Evolutionary conservation across 306 rosid species (phyloP), one percentile per base, ranked within the genome.

Genomic region (Casuarina cunninghamiana): DNA sequence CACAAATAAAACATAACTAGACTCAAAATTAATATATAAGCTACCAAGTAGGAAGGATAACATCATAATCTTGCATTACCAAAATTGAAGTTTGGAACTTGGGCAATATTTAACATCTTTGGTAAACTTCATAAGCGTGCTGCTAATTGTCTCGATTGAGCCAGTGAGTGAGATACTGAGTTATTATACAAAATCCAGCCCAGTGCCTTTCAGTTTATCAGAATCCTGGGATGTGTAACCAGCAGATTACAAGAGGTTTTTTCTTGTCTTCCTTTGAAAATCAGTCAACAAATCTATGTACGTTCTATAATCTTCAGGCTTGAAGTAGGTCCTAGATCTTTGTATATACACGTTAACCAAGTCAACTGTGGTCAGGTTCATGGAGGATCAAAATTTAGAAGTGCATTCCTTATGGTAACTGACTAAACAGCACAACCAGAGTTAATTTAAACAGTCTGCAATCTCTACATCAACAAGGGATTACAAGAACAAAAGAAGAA

Each of bases 161-260:
- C 3, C 51, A 48, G 11, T 48, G 51, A 26, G 32, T 26, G 32
- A 26, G 32, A 26, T 1, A 26, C 32, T 26, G 32, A 26, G 32
- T 26, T 26, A 35, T 8, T 12, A 10, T 37, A 62, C 5, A 5
- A 37, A 38, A 37, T 32, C 11, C 69, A 35, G 32, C 6, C 69
- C 49, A 41, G 41, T 17, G 71, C 50, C 21, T 17, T 17, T 6
- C 71, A 66, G 8, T 60, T 26, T 60, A 41, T 66, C 7, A 41
- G 49, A 66, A 6, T 66, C 6, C 46, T 66, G 15, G 71, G 71
- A 7, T 45, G 26, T 16, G 41, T 66, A 65, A 65, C 49, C 6
- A 41, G 71, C 71, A 65, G 13, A 65, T 41, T 13, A 19, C 21
- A n/a, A 66, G 71, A 65, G 48, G 35, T 66, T 41, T 65, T 66